Evolutionary conservation across 2,329 filamentous ascomycete genomes (phyloP), one percentile per base, ranked within the genome.

Genomic region (Aspergillus transmontanensis): DNA sequence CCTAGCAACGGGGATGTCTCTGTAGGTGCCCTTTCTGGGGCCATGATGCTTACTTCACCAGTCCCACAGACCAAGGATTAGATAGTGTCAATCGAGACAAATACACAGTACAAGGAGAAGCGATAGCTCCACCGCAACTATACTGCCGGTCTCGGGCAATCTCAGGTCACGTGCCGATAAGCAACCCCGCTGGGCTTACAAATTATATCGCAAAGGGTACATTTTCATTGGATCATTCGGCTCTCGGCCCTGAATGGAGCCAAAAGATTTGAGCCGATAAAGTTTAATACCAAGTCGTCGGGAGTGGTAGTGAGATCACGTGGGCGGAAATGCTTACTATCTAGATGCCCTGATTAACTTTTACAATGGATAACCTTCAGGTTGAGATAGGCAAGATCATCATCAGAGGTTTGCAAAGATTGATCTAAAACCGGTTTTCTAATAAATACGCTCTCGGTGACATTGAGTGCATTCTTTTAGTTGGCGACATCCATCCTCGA

Each of bases 1-100:
- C 72, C 73, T 43, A 84, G 77, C 60, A 84, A 74, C 54, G 82
- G 82, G 62, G 82, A 82, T 12, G 76, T 82, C 70, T 84, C 82
- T 26, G 76, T 69, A 26, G 64, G 67, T 58, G 57, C 56, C 32
- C 61, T 59, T 61, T 69, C 67, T 61, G 66, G 55, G 50, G 71
- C 65, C 74, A 76, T 76, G 5, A 19, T 61, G 23, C 51, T 58
- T 48, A 54, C 53, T n/a, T 50, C 41, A 21, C 57, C 26, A 45
- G 41, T 41, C 61, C 61, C 62, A 58, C 57, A 14, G 48, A n/a
- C 51, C 39, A 58, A 56, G 50, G 30, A 34, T 36, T 46, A 26
- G 57, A 59, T 16, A 51, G 19, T 30, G 48, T 56, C 6, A 43
- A 23, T 48, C 23, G 10, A 43, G 41, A 12, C 11, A 41, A 28